Percentiles rank a stretch among this genome's conserved stretches.
Evolutionary conservation across 495 filamentous ascomycete genomes (phyloP).

Genomic region (Penicillium cosmopolitanum): DNA sequence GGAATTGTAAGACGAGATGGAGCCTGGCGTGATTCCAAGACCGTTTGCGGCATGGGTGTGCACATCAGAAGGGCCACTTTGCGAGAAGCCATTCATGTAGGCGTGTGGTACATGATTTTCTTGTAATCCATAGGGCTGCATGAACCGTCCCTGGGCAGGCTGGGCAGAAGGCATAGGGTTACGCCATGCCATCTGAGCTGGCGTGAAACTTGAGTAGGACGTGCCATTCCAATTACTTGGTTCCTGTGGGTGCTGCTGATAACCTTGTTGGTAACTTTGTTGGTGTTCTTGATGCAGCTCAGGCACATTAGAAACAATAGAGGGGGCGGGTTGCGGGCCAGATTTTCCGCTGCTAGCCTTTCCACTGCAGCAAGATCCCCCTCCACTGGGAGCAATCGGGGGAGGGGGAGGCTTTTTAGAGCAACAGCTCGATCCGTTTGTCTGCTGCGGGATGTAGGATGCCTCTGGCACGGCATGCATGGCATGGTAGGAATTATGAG

Average conservation of each 20-base stretch:
- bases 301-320: constrained; percentile 3
- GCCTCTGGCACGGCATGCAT: not conserved
- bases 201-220: constrained; percentile 23
- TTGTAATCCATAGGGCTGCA: constrained; percentile 25
- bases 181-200: constrained; percentile 29
- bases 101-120: constrained; percentile 12
- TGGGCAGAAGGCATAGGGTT: constrained; percentile 23
- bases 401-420: constrained; percentile 28
- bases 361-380: constrained; percentile 38
- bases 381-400: constrained; percentile 17
- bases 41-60: constrained; percentile 23
- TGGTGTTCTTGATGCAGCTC: constrained; percentile 10
- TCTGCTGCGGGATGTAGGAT: not conserved
- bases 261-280: not conserved
- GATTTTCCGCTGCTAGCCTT: constrained; percentile 27
- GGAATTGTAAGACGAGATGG: constrained; percentile 20
- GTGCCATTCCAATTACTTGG: constrained; percentile 19
- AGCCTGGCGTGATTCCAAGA: constrained; percentile 22
- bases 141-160: constrained; percentile 16
- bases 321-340: not conserved
- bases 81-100: constrained; percentile 23
- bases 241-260: not conserved
- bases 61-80: constrained; percentile 12
- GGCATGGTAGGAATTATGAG: not conserved
- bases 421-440: constrained; percentile 32